Conservation (phyloP, 2,329 filamentous ascomycete species). For the Neoarthrinium moseri region DNA sequence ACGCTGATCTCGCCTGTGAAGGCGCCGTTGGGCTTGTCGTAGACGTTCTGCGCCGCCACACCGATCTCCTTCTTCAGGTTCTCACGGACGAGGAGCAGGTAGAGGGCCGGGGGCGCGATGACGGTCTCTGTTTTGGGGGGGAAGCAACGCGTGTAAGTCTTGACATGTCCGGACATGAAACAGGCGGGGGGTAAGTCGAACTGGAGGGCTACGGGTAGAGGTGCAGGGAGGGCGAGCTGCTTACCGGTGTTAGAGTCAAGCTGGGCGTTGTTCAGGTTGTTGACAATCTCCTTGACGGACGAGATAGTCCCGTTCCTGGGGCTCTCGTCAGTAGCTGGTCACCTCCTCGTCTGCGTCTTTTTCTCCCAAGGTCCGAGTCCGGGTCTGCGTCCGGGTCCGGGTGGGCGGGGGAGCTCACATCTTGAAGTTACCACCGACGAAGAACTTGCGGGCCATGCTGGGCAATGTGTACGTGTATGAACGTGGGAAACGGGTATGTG, state of each 20-base stretch:
- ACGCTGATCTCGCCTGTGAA: conserved; percentile 97
- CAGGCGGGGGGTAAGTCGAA: too few species aligned
- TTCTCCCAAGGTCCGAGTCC: conserved; percentile 4
- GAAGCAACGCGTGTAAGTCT: conserved; percentile 6
- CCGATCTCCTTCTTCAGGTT: conserved; percentile 73
- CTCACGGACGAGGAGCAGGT: conserved; percentile 84
- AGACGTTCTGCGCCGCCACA: conserved; percentile 95
- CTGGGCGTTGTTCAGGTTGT: conserved; percentile 81
- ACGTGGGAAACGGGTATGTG: not conserved
- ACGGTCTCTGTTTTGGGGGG: conserved; percentile 71
- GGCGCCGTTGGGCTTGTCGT: conserved; percentile 92
- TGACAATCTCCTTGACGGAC: conserved; percentile 87
- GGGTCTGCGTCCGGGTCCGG: too few species aligned
- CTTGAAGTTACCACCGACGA: conserved; percentile 99
- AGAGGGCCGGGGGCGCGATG: conserved; percentile 85
- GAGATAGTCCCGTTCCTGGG: conserved; percentile 87
- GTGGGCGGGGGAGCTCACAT: conserved; percentile 62
- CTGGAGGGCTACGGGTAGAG: too few species aligned
- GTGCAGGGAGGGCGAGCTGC: too few species aligned
- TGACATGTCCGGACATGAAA: conserved; percentile 2
- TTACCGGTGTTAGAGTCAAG: conserved; percentile 74
- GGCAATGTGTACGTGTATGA: conserved; percentile 16
- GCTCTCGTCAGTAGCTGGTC: conserved; percentile 14
- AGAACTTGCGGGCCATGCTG: conserved; percentile 93
- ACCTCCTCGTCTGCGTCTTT: not conserved